Evolutionary conservation across 1,284 basidiomycete genomes (phyloP).

Genomic region (Cutaneotrichosporon arboriforme): DNA sequence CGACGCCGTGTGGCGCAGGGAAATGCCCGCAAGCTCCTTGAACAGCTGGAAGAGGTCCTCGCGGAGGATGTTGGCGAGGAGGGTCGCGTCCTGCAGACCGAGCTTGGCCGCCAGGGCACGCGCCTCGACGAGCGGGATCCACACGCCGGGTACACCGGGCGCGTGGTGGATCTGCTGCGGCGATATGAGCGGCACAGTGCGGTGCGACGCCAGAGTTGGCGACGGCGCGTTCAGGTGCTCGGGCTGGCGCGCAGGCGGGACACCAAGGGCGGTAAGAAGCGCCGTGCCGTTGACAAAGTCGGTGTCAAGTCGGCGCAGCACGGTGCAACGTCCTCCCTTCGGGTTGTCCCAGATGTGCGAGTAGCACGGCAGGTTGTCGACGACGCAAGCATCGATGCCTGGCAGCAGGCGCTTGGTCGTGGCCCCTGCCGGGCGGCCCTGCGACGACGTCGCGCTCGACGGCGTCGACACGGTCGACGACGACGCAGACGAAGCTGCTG

Average conservation of each 20-base stretch:
- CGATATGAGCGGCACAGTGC: constrained; percentile 21
- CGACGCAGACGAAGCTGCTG: constrained; percentile 4
- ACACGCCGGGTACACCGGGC: constrained; percentile 36
- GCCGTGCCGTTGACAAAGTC: constrained; percentile 45
- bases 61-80: constrained; percentile 31
- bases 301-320: constrained; percentile 38
- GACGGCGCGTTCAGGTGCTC: constrained; percentile 30
- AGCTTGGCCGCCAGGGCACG: constrained; percentile 29
- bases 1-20: constrained; percentile 30
- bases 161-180: constrained; percentile 24
- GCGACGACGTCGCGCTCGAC: not conserved
- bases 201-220: constrained; percentile 23
- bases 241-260: constrained; percentile 22
- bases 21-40: constrained; percentile 32
- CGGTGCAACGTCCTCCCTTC: constrained; percentile 20
- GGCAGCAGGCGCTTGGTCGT: constrained; percentile 35
- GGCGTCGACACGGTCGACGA: constrained; percentile 4
- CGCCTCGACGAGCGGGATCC: constrained; percentile 36
- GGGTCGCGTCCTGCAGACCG: constrained; percentile 16
- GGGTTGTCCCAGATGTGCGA: constrained; percentile 28
- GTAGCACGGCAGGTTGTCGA: constrained; percentile 44
- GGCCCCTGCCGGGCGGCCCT: constrained; percentile 3
- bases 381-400: constrained; percentile 39
- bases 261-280: constrained; percentile 34
- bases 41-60: constrained; percentile 39